Percentiles rank a stretch among this genome's conserved stretches.
phyloP scores from a whole-genome alignment of 1,284 basidiomycete genomes.

The Farysia itapuensis region DNA sequence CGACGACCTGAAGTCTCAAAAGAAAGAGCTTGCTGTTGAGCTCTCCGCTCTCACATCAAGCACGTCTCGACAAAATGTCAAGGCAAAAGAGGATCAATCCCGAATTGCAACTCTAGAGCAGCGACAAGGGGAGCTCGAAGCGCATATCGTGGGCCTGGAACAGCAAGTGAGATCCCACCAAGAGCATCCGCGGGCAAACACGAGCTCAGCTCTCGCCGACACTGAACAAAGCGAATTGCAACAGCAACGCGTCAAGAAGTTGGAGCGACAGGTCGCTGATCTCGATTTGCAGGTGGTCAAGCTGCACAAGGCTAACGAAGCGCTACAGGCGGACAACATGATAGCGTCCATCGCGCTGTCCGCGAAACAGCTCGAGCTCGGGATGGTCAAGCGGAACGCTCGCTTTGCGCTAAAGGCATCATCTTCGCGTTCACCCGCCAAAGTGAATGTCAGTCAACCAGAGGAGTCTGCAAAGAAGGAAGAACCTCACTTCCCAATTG shows the following conservation, averaged over 20 bases:
- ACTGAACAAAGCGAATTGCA: no score
- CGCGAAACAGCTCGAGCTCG: constrained; percentile 44
- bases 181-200: background rate
- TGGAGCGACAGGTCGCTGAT: constrained; percentile 21
- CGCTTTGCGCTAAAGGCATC: constrained; percentile 26
- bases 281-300: constrained; percentile 29
- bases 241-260: background rate
- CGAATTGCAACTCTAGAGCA: background rate
- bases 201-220: background rate
- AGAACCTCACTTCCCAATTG: no score
- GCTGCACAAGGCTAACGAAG: constrained; percentile 42
- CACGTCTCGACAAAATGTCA: background rate
- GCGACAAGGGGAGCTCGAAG: constrained; percentile 1
- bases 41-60: background rate
- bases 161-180: background rate
- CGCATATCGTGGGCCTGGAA: constrained; percentile 8
- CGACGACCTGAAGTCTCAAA: background rate
- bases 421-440: background rate
- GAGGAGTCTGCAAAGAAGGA: no score
- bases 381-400: constrained; percentile 42
- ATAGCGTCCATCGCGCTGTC: constrained; percentile 40
- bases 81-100: background rate
- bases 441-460: no score
- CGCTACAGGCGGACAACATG: constrained; percentile 37
- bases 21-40: background rate